Conservation (phyloP, 2,329 filamentous ascomycete genomes). For the Colletotrichum sp. region DNA sequence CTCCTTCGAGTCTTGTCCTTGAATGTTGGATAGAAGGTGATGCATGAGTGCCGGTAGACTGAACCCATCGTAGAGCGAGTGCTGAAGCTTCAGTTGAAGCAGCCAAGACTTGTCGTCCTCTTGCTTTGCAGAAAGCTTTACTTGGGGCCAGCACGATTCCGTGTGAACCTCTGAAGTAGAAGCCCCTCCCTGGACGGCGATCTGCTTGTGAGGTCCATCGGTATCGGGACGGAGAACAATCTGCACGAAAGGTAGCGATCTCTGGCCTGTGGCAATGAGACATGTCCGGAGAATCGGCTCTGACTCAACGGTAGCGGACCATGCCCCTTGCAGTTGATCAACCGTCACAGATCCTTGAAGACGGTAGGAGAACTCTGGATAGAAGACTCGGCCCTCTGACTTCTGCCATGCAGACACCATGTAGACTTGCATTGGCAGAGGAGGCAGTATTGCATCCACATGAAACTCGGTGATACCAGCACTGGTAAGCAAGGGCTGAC, state of each 20-base stretch:
- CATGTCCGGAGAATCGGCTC: conserved; percentile 72
- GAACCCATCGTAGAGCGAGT: conserved; percentile 87
- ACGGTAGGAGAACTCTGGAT: conserved; percentile 71
- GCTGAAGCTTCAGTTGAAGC: conserved; percentile 71
- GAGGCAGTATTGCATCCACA: conserved; percentile 66
- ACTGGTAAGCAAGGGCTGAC: conserved; percentile 37
- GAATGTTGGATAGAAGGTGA: not conserved
- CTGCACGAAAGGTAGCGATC: conserved; percentile 64
- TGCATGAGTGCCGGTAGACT: conserved; percentile 71
- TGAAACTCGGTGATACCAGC: conserved; percentile 45
- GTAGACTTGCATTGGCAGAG: conserved; percentile 78
- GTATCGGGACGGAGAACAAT: conserved; percentile 50
- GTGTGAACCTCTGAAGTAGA: not conserved
- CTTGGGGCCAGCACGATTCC: conserved; percentile 13
- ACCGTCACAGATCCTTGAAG: conserved; percentile 44
- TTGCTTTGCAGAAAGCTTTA: not conserved
- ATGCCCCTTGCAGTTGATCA: conserved; percentile 57
- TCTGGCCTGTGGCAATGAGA: conserved; percentile 58
- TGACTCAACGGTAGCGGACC: conserved; percentile 60
- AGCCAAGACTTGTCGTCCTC: conserved; percentile 24
- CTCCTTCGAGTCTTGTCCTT: not conserved
- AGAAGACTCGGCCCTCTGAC: conserved; percentile 70
- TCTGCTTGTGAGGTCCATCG: conserved; percentile 22
- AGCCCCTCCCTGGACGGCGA: conserved; percentile 25
- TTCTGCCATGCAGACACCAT: conserved; percentile 81